Conservation (phyloP, 805 yeast genomes). For the Ogataea chonburiensis region DNA sequence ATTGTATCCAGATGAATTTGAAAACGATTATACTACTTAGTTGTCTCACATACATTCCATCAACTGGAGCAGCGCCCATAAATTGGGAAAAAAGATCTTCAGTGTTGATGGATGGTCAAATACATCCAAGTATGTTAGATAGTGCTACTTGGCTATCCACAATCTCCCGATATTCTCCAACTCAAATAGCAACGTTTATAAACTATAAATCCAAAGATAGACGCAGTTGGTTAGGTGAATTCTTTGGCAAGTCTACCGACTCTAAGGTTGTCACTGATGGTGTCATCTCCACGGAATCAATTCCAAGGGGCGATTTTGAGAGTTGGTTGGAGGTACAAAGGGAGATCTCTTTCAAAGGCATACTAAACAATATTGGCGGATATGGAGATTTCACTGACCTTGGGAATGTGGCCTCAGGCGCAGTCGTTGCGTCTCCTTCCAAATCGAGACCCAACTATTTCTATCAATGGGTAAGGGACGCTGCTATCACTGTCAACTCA, state of each 20-base stretch:
- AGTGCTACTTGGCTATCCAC: conserved; percentile 11
- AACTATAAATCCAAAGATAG: conserved; percentile 1
- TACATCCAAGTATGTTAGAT: background rate
- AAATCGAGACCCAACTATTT: conserved; percentile 69
- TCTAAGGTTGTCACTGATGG: conserved; percentile 19
- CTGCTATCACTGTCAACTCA: conserved; percentile 74
- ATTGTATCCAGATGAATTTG: conserved; percentile 12
- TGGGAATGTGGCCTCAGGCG: conserved; percentile 57
- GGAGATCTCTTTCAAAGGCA: conserved; percentile 42
- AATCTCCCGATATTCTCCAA: conserved; percentile 12
- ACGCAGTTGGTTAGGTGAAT: conserved; percentile 1
- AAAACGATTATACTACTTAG: conserved; percentile 7
- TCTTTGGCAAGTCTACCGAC: conserved; percentile 1
- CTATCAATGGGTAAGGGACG: conserved; percentile 89
- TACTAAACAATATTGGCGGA: conserved; percentile 59
- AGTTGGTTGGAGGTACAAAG: conserved; percentile 49
- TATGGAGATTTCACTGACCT: conserved; percentile 30
- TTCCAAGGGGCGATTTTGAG: conserved; percentile 40
- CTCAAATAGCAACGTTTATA: conserved; percentile 10
- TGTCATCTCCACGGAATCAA: conserved; percentile 22
- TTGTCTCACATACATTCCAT: conserved; percentile 2
- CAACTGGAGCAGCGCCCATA: conserved; percentile 14
- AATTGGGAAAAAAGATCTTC: conserved; percentile 3
- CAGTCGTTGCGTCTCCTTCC: conserved; percentile 85
- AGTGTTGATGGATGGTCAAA: conserved; percentile 1